A percentile compares a stretch with the other conserved stretches of the same genome.
These are phyloP conservation scores for Tuber microsphaerosporum DNA, from an alignment of 495 filamentous ascomycete species.

Conservation along the genomic window DNA sequence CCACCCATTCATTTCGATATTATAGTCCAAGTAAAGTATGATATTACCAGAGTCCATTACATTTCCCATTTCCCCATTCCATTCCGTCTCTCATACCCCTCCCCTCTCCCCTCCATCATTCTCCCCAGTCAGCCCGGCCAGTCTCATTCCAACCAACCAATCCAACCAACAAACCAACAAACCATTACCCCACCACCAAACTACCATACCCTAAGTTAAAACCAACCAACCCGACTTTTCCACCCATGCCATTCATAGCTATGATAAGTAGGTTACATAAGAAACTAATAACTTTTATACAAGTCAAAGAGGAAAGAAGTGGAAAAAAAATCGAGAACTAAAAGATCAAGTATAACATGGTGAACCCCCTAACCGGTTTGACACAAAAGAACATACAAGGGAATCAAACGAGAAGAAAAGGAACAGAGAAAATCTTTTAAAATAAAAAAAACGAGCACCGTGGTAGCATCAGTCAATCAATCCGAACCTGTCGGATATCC, in stretches of 20 bases:
- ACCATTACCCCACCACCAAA: background rate
- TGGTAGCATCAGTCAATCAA: background rate
- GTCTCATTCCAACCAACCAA: conserved; percentile 1
- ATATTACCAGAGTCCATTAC: background rate
- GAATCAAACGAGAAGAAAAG: background rate
- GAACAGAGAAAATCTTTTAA: background rate
- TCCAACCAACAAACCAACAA: background rate
- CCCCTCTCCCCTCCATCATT: background rate
- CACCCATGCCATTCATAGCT: background rate
- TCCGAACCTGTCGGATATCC: background rate
- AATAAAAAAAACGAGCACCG: background rate
- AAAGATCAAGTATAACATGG: background rate
- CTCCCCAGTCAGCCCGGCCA: background rate
- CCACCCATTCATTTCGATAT: background rate
- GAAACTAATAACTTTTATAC: background rate
- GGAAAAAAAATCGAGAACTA: background rate
- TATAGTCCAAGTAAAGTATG: background rate
- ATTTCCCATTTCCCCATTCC: background rate
- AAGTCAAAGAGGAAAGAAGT: background rate
- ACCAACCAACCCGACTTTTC: background rate
- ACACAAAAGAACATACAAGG: background rate
- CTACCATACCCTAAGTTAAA: background rate
- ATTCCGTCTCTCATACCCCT: background rate
- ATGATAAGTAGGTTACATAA: conserved; percentile 3
- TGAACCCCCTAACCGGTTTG: background rate